phyloP scores from a whole-genome alignment of 345 rosid species.

The Brassica juncea region DNA sequence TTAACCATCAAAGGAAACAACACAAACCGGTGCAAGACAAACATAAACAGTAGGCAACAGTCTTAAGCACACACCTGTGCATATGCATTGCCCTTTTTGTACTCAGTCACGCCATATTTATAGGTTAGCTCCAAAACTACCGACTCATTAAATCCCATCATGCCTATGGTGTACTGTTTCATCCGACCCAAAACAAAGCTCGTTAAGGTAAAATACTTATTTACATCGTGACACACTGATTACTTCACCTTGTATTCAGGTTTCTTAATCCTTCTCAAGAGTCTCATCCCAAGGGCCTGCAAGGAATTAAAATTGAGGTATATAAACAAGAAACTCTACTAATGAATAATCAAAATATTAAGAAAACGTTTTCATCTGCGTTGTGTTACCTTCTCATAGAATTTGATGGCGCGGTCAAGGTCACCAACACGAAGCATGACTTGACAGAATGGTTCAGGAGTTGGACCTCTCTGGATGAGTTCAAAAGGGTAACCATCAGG shows the following conservation, averaged over 20 bases:
- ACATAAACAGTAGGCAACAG: conserved; percentile 2
- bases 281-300: conserved; percentile 91
- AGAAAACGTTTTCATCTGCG: neutral
- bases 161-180: conserved; percentile 73
- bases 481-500: conserved; percentile 92
- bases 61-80: conserved; percentile 61
- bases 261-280: conserved; percentile 63
- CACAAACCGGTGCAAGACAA: neutral
- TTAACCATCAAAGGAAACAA: neutral
- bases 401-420: conserved; percentile 74
- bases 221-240: neutral
- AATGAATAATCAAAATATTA: neutral
- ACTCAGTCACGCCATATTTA: conserved; percentile 83
- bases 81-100: conserved; percentile 91
- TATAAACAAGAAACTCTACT: neutral
- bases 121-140: conserved; percentile 80
- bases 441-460: conserved; percentile 95
- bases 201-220: neutral
- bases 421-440: conserved; percentile 96
- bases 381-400: conserved; percentile 85
- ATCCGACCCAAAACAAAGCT: conserved; percentile 2
- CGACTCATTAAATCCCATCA: conserved; percentile 87
- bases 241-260: conserved; percentile 74
- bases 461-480: conserved; percentile 79
- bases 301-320: neutral